A percentile compares a stretch with the other conserved stretches of the same genome.
phyloP scores from a whole-genome alignment of 2,329 filamentous ascomycete genomes.

The Xylaria sp. region DNA sequence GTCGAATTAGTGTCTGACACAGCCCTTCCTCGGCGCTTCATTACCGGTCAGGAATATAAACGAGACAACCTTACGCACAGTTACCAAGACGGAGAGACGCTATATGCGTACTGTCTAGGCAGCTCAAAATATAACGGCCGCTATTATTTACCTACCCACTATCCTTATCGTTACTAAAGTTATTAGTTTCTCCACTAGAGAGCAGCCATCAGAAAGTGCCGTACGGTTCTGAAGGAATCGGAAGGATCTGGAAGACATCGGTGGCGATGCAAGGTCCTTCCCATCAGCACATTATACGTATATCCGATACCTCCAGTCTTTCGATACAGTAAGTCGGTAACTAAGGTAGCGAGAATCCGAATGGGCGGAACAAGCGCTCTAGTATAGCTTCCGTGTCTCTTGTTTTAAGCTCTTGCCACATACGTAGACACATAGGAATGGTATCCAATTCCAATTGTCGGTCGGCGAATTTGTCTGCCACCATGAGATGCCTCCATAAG shows the following conservation, averaged over 20 bases:
- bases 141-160: not conserved
- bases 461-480: not conserved
- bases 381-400: no score
- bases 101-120: not conserved
- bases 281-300: not conserved
- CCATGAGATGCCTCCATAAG: not conserved
- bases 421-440: not conserved
- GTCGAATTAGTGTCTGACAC: not conserved
- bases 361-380: no score
- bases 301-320: not conserved
- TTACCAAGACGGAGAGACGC: not conserved
- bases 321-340: conserved; percentile 2
- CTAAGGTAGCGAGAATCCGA: not conserved
- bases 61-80: not conserved
- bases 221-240: not conserved
- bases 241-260: conserved; percentile 4
- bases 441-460: not conserved
- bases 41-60: not conserved
- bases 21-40: not conserved
- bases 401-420: not conserved
- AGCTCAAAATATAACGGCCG: not conserved
- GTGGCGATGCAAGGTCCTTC: conserved; percentile 6
- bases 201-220: not conserved
- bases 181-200: not conserved
- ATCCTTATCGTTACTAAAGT: conserved; percentile 3